These are phyloP conservation scores for Solanum chaucha DNA, from an alignment of 257 asterid genomes.

Conservation along the genomic window DNA sequence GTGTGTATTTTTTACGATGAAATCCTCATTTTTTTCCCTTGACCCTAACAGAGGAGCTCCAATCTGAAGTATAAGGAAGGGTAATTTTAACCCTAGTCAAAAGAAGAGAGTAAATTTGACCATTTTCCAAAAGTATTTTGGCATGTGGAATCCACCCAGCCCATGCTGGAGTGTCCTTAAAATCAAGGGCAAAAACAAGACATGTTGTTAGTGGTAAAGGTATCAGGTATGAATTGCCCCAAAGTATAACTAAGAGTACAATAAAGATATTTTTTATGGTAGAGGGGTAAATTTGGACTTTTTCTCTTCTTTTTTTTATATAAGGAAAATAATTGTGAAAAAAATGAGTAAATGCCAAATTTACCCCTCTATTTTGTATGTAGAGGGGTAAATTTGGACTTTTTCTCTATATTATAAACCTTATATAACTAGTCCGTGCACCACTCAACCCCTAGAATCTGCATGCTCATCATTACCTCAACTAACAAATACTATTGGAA, in stretches of 20 bases:
- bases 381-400: neutral
- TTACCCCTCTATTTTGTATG: neutral
- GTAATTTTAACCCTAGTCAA: neutral
- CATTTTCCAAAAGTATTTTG: neutral
- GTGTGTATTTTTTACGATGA: neutral
- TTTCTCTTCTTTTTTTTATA: no score
- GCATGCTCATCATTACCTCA: neutral
- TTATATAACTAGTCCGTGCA: neutral
- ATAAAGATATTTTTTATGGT: neutral
- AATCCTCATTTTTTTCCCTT: neutral
- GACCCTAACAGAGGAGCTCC: neutral
- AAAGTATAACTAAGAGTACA: neutral
- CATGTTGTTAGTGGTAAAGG: neutral
- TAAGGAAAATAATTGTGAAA: neutral
- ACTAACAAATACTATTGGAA: neutral
- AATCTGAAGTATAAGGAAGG: neutral
- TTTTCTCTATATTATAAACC: neutral
- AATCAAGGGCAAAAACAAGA: neutral
- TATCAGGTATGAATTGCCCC: neutral
- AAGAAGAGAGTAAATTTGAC: neutral
- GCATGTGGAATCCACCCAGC: neutral
- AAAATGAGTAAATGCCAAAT: neutral
- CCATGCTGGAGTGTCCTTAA: neutral
- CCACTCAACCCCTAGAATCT: neutral
- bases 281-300: no score